Conservation (phyloP, 306 rosid species). For the Vigna mungo region DNA sequence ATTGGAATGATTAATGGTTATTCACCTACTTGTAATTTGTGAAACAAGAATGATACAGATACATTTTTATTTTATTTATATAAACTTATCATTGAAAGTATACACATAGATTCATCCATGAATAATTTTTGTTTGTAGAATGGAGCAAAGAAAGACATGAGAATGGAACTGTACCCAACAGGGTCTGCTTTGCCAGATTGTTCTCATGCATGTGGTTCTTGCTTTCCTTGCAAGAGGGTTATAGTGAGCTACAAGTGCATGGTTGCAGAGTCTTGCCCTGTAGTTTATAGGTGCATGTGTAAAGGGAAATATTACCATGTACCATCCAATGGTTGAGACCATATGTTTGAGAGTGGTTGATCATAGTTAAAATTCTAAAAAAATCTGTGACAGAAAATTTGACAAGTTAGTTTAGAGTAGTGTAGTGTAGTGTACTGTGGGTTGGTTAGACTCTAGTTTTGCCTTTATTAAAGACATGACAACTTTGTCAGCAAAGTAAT, state of each 20-base stretch:
- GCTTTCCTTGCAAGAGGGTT: constrained; percentile 92
- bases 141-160: constrained; percentile 47
- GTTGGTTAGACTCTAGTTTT: constrained; percentile 26
- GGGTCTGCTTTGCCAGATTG: constrained; percentile 88
- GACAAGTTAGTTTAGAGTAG: background rate
- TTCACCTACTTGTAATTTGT: background rate
- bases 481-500: constrained; percentile 15
- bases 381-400: background rate
- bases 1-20: constrained; percentile 1
- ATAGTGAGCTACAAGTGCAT: constrained; percentile 87
- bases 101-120: no score
- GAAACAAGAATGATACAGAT: no score
- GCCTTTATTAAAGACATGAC: background rate
- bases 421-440: background rate
- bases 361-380: constrained; percentile 12
- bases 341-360: background rate
- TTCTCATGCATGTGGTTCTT: constrained; percentile 84
- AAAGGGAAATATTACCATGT: constrained; percentile 87
- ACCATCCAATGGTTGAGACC: constrained; percentile 62
- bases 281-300: constrained; percentile 80
- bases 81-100: no score
- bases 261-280: constrained; percentile 78
- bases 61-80: no score
- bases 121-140: constrained; percentile 33
- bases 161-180: constrained; percentile 57